phyloP scores from a whole-genome alignment of 2,329 filamentous ascomycete species.

The Exophiala bonariae region DNA sequence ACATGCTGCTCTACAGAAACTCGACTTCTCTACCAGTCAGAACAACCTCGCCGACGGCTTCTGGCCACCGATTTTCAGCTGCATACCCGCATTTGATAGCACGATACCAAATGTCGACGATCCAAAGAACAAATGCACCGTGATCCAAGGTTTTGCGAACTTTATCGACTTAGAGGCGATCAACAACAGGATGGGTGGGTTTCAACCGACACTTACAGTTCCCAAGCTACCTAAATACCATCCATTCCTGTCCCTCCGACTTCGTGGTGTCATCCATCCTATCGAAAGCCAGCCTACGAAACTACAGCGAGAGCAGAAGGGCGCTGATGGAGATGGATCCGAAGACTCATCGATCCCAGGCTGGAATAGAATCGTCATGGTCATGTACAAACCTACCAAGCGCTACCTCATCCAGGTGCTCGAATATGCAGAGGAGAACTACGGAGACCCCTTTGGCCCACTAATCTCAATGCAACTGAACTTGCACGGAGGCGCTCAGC shows the following conservation, averaged over 20 bases:
- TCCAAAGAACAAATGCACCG: background rate
- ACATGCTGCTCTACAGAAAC: constrained; percentile 15
- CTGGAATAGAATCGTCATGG: constrained; percentile 40
- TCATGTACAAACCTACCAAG: constrained; percentile 32
- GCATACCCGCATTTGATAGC: constrained; percentile 22
- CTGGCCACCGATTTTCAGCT: constrained; percentile 25
- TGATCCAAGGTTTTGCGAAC: constrained; percentile 24
- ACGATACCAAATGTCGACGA: constrained; percentile 14
- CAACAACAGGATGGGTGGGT: background rate
- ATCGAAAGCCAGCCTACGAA: constrained; percentile 25
- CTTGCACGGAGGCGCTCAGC: background rate
- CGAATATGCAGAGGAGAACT: constrained; percentile 24
- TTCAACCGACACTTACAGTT: constrained; percentile 1
- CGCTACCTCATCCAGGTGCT: constrained; percentile 23
- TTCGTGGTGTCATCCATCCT: constrained; percentile 39
- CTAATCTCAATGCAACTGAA: constrained; percentile 13
- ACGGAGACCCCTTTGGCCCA: constrained; percentile 17
- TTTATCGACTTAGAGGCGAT: constrained; percentile 19
- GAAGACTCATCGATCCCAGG: constrained; percentile 31
- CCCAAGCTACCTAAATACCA: constrained; percentile 22
- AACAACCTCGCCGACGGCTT: constrained; percentile 14
- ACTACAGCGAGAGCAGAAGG: background rate
- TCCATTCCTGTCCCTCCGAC: constrained; percentile 23
- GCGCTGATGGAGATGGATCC: background rate
- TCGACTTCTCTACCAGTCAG: constrained; percentile 19